Evolutionary conservation across 2,329 filamentous ascomycete genomes (phyloP), one percentile per base, ranked within the genome.

Genomic region (Penicillium hesseltinei): DNA sequence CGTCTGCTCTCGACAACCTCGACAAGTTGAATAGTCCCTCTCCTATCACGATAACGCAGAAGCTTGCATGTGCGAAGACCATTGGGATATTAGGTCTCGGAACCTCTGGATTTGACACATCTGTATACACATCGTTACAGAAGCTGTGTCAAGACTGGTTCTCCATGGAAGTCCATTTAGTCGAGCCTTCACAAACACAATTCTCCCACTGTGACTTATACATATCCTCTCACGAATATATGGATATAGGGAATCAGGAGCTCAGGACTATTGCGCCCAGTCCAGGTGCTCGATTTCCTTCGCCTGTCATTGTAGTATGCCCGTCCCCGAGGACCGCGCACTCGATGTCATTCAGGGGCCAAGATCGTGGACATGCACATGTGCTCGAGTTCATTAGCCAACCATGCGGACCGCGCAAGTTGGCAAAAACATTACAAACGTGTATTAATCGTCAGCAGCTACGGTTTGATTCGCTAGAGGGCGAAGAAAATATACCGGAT

Each of bases 341-440:
- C 42, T 51, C 54, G 15, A 60, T 67, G 58, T 65, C 57, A 21
- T 43, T 47, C 5, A 29, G 27, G 9, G 43, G 48, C 9, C 58
- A 43, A 6, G 45, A 27, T 27, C 43, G 39, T 8, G 38, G 19
- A 0, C 23, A 57, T 29, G n/a, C 44, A 19, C 31, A 45, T 2
- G 58, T 73, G n/a, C 61, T 69, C 25, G 70, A 72, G 46, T 69
- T 72, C 17, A 69, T 73, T 25, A 67, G 68, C 44, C 70, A 73
- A 27, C 70, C 70, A 5, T 70, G 66, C 43, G 70, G 70, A 8
- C 67, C 69, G 6, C 64, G 63, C 35, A 73, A 73, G 36, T 55
- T 73, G 35, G 70, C 70, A 9, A 69, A 65, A 25, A 64, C 69
- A 1, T 50, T 72, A 4, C 43, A 56, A 25, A 27, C 53, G 1